Evolutionary conservation across 177 flowering plant genomes (phyloP).

Genomic region (Vitis hybrid): DNA sequence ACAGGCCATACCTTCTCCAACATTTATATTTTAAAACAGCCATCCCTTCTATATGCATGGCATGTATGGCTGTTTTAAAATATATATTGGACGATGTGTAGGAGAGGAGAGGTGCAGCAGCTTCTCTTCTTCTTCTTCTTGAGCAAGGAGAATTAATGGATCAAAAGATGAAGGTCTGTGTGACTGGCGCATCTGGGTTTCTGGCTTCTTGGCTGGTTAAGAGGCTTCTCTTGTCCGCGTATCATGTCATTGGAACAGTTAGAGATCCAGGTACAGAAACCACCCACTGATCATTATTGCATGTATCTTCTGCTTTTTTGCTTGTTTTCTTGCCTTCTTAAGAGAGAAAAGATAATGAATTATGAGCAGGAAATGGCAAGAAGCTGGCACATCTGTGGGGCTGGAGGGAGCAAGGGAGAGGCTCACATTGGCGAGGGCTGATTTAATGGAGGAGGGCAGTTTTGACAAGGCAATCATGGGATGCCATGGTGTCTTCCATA

Average conservation of each 20-base stretch:
- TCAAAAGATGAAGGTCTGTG: constrained; percentile 67
- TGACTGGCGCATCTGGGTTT: constrained; percentile 91
- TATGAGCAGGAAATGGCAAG: constrained; percentile 47
- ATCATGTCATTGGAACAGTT: constrained; percentile 75
- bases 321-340: not conserved
- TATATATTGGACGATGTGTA: too few species aligned
- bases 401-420: constrained; percentile 92
- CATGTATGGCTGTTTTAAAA: too few species aligned
- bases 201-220: constrained; percentile 77
- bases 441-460: constrained; percentile 76
- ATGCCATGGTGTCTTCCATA: constrained; percentile 85
- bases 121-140: not conserved
- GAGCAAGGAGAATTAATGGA: constrained; percentile 13
- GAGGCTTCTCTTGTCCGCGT: constrained; percentile 50
- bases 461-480: constrained; percentile 79
- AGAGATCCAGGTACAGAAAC: constrained; percentile 70
- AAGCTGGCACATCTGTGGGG: constrained; percentile 69
- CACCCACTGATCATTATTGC: not conserved
- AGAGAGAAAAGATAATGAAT: not conserved
- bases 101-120: too few species aligned
- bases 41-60: too few species aligned
- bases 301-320: not conserved
- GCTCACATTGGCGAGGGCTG: constrained; percentile 64
- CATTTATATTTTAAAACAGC: too few species aligned
- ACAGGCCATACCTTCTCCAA: too few species aligned